Percentiles rank a stretch among this genome's conserved stretches.
These are phyloP conservation scores for Datisca glomerata DNA, from an alignment of 306 rosid genomes.

Conservation along the genomic window DNA sequence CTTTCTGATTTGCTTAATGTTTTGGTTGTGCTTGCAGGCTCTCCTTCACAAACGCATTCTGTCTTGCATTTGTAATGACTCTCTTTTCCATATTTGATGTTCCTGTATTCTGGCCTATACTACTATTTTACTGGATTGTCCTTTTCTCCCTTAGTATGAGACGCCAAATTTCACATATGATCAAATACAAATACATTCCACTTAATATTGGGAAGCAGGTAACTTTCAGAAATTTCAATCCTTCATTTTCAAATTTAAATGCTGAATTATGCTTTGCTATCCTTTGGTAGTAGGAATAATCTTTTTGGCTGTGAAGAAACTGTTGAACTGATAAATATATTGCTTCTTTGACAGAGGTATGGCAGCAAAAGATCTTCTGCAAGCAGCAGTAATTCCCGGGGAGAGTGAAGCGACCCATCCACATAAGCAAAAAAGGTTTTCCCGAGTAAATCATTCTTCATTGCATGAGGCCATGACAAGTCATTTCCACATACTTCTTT, in stretches of 20 bases:
- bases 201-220: slow-evolving; percentile 89
- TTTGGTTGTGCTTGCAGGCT: slow-evolving; percentile 38
- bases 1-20: not conserved
- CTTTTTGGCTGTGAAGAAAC: not conserved
- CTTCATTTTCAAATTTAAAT: not conserved
- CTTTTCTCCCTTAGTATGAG: slow-evolving; percentile 87
- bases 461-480: too few species aligned
- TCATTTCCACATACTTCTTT: too few species aligned
- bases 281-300: not conserved
- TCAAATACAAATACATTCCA: slow-evolving; percentile 77
- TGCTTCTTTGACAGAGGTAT: slow-evolving; percentile 24
- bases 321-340: not conserved
- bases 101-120: slow-evolving; percentile 92
- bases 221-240: not conserved
- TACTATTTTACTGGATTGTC: slow-evolving; percentile 82
- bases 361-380: slow-evolving; percentile 31
- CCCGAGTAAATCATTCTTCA: too few species aligned
- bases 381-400: slow-evolving; percentile 30
- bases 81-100: slow-evolving; percentile 84
- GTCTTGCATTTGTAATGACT: slow-evolving; percentile 75
- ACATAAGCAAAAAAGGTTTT: too few species aligned
- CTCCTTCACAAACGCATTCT: slow-evolving; percentile 81
- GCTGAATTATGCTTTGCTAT: not conserved
- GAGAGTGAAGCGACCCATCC: slow-evolving; percentile 25
- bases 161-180: slow-evolving; percentile 90